Evolutionary conservation across 2,329 filamentous ascomycete genomes (phyloP).

Genomic region (Ampelomyces quisqualis): DNA sequence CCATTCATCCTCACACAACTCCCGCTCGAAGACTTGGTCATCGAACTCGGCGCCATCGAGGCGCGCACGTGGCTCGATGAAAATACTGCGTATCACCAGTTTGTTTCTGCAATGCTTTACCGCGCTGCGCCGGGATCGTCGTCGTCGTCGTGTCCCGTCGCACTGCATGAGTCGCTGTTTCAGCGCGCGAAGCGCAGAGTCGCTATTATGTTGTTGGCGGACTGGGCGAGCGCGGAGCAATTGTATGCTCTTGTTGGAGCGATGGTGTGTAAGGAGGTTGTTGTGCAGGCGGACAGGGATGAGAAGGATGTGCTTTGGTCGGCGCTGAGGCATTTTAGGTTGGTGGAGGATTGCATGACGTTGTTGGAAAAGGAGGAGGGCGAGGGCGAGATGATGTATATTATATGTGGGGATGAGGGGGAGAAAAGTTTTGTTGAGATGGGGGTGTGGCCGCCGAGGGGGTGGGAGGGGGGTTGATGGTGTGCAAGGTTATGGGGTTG

Average conservation of each 20-base stretch:
- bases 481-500: no score
- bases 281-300: neutral
- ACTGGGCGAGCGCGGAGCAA: neutral
- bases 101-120: neutral
- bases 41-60: neutral
- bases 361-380: neutral
- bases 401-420: neutral
- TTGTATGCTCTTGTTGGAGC: neutral
- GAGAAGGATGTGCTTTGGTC: neutral
- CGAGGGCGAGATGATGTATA: neutral
- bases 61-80: neutral
- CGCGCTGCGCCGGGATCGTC: neutral
- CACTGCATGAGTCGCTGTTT: neutral
- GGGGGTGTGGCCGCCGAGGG: neutral
- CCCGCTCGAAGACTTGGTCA: neutral
- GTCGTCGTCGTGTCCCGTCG: neutral
- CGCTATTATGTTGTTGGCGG: neutral
- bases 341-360: neutral
- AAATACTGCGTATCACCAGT: neutral
- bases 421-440: neutral
- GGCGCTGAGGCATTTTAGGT: neutral
- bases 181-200: neutral
- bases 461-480: no score
- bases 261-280: neutral
- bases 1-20: neutral